Base-by-base conservation (phyloP, 192 early-diverging fungal species). In the Umbelopsis isabellina region DNA sequence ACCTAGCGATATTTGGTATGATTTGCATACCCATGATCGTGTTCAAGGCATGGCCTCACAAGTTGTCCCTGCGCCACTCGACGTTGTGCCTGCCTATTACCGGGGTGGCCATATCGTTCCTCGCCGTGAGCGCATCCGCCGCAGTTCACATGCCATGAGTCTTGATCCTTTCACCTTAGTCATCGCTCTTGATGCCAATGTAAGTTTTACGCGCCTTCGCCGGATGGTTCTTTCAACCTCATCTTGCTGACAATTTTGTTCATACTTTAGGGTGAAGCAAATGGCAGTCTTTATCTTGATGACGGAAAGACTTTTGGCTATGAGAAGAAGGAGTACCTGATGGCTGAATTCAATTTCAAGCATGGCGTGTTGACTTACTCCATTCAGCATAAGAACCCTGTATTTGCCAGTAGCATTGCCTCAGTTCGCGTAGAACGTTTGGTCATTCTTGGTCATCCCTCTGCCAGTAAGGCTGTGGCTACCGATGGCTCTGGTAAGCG, bases 71-170 rank as follows among this genome's bases (percentile, higher is more conserved):
- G 90, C 93, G 2, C 85, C 87, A 13, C 67, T 93, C 4, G 87
- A 92, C 27, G 92, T 85, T 65, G 91, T 97, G 41, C 93, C 97
- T 47, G 93, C 92, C 6, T 94, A 91, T 76, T 79, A 92, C 12
- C 89, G 92, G n/a, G 96, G 94, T 51, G 98, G 98, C 21, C 80
- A 78, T n/a, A 97, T 99, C 70, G 68, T 98, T 35, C 89, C 95
- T 16, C 87, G 91, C 16, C 85, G 94, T 35, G 93, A 97, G 72
- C 89, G 98, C 49, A 79, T 87, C 20, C 90, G 98, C 53, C 86
- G 95, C 18, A 90, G 92, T 20, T 93, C 95, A 5, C 71, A 79
- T 23, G 85, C 93, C 3, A 94, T 94, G 91, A 75, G 78, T 30
- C 83, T 84, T 47, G 98, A 99, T 74, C 98, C 98, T 0, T 93